phyloP scores from a whole-genome alignment of 345 rosid genomes.

The Pistacia vera region DNA sequence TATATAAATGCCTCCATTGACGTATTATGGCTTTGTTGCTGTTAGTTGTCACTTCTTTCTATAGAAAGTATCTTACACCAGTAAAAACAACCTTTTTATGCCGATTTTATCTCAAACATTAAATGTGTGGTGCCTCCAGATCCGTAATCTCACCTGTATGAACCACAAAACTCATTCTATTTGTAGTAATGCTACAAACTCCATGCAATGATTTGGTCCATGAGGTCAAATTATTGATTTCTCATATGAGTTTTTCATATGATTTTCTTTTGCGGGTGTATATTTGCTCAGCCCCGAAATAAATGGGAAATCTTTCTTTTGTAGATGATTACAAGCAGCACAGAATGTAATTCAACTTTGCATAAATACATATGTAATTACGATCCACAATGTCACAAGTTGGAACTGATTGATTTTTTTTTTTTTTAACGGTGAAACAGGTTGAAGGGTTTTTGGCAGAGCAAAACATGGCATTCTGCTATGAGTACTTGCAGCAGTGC shows the following conservation, averaged over 20 bases:
- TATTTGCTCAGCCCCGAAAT: no score
- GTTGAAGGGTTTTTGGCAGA: constrained; percentile 76
- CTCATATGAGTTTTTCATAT: no score
- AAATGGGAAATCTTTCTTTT: no score
- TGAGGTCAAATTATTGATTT: neutral
- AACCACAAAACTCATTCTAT: neutral
- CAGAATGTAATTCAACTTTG: neutral
- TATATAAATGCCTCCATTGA: neutral
- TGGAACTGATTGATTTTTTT: constrained; percentile 8
- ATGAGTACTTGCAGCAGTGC: constrained; percentile 58
- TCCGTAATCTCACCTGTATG: neutral
- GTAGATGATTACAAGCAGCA: neutral
- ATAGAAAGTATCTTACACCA: neutral
- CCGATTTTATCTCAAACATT: no score
- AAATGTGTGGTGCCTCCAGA: neutral
- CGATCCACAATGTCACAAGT: neutral
- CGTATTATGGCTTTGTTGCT: no score
- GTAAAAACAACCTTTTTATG: neutral
- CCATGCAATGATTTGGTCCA: neutral
- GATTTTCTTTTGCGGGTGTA: neutral
- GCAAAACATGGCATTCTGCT: constrained; percentile 57
- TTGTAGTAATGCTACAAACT: no score
- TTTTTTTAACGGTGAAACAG: constrained; percentile 39
- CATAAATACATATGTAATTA: neutral
- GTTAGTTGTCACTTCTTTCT: no score